Base-by-base conservation (phyloP, 495 filamentous ascomycete genomes). In the Barbatosphaeria neglecta region DNA sequence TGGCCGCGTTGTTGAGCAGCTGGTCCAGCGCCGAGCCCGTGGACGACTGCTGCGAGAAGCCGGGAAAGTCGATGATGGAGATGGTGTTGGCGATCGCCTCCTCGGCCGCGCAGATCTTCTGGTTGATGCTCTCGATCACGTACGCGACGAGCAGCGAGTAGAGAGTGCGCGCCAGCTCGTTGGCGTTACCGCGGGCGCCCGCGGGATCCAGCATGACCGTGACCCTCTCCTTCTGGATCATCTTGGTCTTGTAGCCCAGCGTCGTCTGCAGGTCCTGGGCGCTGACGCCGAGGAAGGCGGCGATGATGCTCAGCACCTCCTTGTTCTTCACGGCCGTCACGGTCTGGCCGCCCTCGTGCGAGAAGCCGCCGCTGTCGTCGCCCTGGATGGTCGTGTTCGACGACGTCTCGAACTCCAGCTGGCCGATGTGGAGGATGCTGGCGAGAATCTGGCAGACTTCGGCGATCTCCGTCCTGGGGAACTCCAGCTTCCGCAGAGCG, bases 131-230 rank as follows among this genome's bases (percentile, higher is more conserved):
- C 63, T 98, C 92, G 51, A 96, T 84, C 15, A 97, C 77, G 57
- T 87, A 95, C 10, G 90, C 87, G 15, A 95, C 90, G 17, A 98
- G 72, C 5, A 98, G 83, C n/a, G 90, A 90, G 63, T 98, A 98
- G 3, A 98, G 73, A 0, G 88, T 95, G 44, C 90, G 76, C 2
- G 92, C 90, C 35, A 98, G 74, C 59, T 95, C 90, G 61, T 97
- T 90, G 11, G 92, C 92, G 59, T 94, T 95, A 23, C 76, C 81
- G 18, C 90, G 78, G 16, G 92, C 92, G 31, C 92, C 92, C 37
- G 76, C 80, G 4, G 90, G 88, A 61, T 98, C 92, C 6, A 98
- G 73, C 90, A 98, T 92, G 22, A 98, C 85, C 0, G 92, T 98
- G 22, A 98, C 92, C 31, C 92, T 80, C 70, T 98, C 92, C 27